phyloP scores from a whole-genome alignment of 2,329 filamentous ascomycete species.

The Botrytis byssoidea region DNA sequence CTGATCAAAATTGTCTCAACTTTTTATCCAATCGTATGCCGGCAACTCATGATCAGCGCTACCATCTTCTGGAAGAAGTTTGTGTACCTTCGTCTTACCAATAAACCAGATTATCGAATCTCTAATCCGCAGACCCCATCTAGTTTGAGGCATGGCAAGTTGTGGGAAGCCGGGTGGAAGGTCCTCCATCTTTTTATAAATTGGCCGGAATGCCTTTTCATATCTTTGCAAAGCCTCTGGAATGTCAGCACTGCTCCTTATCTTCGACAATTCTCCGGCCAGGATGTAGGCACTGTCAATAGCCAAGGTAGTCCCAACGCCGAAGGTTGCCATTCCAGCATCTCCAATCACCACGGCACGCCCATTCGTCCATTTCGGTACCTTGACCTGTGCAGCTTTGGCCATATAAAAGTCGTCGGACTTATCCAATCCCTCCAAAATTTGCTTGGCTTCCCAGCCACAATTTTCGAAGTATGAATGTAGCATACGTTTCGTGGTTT shows the following conservation, averaged over 20 bases:
- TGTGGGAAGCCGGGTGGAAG: slow-evolving; percentile 37
- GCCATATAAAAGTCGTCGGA: slow-evolving; percentile 44
- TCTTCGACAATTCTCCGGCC: slow-evolving; percentile 44
- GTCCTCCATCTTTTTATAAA: slow-evolving; percentile 32
- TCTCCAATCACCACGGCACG: slow-evolving; percentile 51
- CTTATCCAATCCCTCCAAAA: slow-evolving; percentile 42
- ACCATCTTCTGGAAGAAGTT: slow-evolving; percentile 37
- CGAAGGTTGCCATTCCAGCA: slow-evolving; percentile 47
- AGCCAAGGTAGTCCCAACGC: slow-evolving; percentile 44
- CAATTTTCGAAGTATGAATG: slow-evolving; percentile 38
- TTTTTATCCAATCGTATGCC: slow-evolving; percentile 39
- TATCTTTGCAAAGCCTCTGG: slow-evolving; percentile 40
- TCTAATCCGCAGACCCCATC: slow-evolving; percentile 47
- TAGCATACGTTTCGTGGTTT: slow-evolving; percentile 37
- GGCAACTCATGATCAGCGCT: slow-evolving; percentile 39
- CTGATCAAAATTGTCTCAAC: not conserved
- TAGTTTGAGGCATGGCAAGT: slow-evolving; percentile 47
- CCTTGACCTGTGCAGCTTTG: slow-evolving; percentile 43
- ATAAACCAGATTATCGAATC: slow-evolving; percentile 45
- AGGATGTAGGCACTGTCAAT: slow-evolving; percentile 47
- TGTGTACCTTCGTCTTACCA: slow-evolving; percentile 34
- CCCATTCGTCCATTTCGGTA: slow-evolving; percentile 43
- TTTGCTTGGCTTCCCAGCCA: slow-evolving; percentile 45
- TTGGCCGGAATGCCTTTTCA: slow-evolving; percentile 41
- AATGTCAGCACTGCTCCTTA: slow-evolving; percentile 34